Conservation (phyloP, 306 rosid species). For the Trichosanthes cucumerina region DNA sequence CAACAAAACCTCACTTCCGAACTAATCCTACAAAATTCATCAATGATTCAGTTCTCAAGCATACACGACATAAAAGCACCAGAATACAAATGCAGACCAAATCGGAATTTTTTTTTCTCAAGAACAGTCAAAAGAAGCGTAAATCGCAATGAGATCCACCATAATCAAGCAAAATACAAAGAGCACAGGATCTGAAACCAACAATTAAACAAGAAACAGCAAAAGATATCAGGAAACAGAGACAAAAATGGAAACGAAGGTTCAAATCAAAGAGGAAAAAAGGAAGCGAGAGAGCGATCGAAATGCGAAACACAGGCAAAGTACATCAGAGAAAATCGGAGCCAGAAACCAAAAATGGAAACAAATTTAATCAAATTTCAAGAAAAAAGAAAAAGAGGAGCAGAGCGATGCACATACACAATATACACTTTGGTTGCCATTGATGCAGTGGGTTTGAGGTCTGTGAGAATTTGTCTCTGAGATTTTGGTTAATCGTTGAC, state of each 20-base stretch:
- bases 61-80: neutral
- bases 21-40: neutral
- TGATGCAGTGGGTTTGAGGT: slow-evolving; percentile 18
- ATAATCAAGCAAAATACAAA: neutral
- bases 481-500: slow-evolving; percentile 15
- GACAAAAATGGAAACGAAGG: neutral
- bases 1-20: neutral
- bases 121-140: neutral
- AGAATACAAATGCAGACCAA: neutral
- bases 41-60: neutral
- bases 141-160: slow-evolving; percentile 3
- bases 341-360: neutral
- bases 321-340: neutral
- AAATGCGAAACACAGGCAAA: neutral
- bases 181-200: neutral
- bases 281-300: neutral
- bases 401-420: slow-evolving; percentile 51
- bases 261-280: neutral
- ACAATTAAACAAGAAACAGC: neutral
- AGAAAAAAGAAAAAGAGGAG: neutral
- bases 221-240: neutral
- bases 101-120: neutral
- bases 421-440: slow-evolving; percentile 90
- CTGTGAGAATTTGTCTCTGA: neutral
- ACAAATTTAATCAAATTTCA: slow-evolving; percentile 16